Conservation (phyloP, 495 filamentous ascomycete genomes). For the Beverwykella pulmonaria region DNA sequence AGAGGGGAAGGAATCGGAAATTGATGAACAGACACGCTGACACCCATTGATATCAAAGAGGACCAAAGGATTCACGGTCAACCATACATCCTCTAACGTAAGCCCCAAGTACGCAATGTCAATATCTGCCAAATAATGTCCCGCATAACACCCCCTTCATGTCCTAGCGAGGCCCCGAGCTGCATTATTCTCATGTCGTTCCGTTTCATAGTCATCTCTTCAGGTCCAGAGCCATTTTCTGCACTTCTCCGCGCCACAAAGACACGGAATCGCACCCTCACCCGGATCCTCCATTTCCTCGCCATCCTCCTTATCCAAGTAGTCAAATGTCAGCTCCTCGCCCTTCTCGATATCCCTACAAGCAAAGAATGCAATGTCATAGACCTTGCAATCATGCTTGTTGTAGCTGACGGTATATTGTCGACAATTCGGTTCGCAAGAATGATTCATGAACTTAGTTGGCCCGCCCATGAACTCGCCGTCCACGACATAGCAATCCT, state of each 20-base stretch:
- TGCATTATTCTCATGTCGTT: too few relatives aligned
- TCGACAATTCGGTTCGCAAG: slow-evolving; percentile 72
- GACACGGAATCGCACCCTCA: slow-evolving; percentile 26
- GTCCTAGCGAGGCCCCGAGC: too few relatives aligned
- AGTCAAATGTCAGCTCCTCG: slow-evolving; percentile 87
- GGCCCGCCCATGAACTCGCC: slow-evolving; percentile 61
- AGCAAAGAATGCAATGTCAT: slow-evolving; percentile 88
- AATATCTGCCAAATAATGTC: too few relatives aligned
- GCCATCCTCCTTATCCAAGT: slow-evolving; percentile 61
- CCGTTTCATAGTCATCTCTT: too few relatives aligned
- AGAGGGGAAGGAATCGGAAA: too few relatives aligned
- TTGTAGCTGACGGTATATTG: slow-evolving; percentile 82
- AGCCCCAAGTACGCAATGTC: too few relatives aligned
- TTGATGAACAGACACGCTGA: too few relatives aligned
- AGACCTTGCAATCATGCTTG: slow-evolving; percentile 71
- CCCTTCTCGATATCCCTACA: slow-evolving; percentile 65
- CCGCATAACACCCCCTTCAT: too few relatives aligned
- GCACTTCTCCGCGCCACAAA: slow-evolving; percentile 38
- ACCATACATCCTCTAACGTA: too few relatives aligned
- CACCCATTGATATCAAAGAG: too few relatives aligned
- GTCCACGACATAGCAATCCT: slow-evolving; percentile 59
- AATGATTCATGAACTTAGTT: slow-evolving; percentile 68
- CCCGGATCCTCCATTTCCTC: slow-evolving; percentile 44
- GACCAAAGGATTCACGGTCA: too few relatives aligned
- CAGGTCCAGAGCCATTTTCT: slow-evolving; percentile 40